Evolutionary conservation across 1,284 basidiomycete species (phyloP).

Genomic region (Irpex rosettiformis): DNA sequence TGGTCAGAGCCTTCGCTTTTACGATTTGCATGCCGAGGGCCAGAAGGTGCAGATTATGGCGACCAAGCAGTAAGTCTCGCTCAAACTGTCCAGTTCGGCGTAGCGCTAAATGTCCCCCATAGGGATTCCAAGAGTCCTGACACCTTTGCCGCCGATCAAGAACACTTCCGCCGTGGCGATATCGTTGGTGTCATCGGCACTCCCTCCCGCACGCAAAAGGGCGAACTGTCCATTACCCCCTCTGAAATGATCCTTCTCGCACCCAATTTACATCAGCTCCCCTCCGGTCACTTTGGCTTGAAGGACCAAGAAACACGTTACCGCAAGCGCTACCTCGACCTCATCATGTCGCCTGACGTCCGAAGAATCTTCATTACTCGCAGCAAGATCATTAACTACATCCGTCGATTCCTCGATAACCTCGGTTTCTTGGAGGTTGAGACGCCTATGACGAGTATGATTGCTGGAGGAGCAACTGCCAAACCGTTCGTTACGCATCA

Average conservation of each 20-base stretch:
- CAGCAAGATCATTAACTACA: slow-evolving; percentile 84
- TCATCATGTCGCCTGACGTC: slow-evolving; percentile 92
- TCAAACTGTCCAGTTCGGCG: neutral
- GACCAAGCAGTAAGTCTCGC: slow-evolving; percentile 68
- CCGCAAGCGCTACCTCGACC: slow-evolving; percentile 98
- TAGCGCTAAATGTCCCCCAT: slow-evolving; percentile 1
- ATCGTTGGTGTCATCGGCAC: slow-evolving; percentile 88
- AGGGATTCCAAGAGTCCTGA: slow-evolving; percentile 73
- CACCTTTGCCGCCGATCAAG: slow-evolving; percentile 74
- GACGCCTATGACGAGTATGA: slow-evolving; percentile 97
- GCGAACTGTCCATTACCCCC: slow-evolving; percentile 91
- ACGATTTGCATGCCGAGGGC: slow-evolving; percentile 93
- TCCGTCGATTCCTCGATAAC: slow-evolving; percentile 88
- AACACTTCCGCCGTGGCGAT: slow-evolving; percentile 92
- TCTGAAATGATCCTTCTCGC: slow-evolving; percentile 85
- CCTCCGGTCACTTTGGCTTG: slow-evolving; percentile 85
- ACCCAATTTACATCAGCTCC: slow-evolving; percentile 95
- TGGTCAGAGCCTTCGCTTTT: slow-evolving; percentile 89
- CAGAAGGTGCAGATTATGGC: slow-evolving; percentile 96
- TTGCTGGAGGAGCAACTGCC: slow-evolving; percentile 96
- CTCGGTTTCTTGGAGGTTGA: slow-evolving; percentile 99
- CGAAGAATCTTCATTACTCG: slow-evolving; percentile 92
- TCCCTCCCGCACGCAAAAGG: slow-evolving; percentile 93
- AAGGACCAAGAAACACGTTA: slow-evolving; percentile 98
- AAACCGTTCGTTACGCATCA: slow-evolving; percentile 99